Evolutionary conservation across 257 asterid genomes (phyloP).

Genomic region (Nicotiana attenuata): DNA sequence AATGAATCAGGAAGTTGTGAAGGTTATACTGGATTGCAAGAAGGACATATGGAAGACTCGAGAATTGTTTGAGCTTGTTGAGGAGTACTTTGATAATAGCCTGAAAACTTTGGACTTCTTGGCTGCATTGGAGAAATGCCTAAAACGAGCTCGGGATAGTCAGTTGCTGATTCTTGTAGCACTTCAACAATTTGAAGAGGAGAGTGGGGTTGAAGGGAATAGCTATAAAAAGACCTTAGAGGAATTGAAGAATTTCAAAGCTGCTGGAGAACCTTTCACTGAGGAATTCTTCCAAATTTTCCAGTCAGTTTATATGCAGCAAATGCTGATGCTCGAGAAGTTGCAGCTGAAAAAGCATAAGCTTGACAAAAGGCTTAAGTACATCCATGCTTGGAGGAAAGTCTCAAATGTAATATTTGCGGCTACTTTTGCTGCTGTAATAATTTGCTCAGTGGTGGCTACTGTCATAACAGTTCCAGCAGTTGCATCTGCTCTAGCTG

Average conservation of each 20-base stretch:
- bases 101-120: constrained; percentile 68
- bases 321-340: constrained; percentile 75
- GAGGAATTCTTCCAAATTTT: constrained; percentile 69
- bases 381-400: constrained; percentile 74
- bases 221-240: constrained; percentile 47
- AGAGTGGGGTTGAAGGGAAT: constrained; percentile 36
- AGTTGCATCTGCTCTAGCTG: constrained; percentile 80
- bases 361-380: constrained; percentile 71
- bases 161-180: constrained; percentile 73
- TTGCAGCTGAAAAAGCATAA: constrained; percentile 61
- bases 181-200: constrained; percentile 66
- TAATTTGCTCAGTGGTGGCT: constrained; percentile 92
- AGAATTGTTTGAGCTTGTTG: constrained; percentile 72
- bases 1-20: constrained; percentile 84
- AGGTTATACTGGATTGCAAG: constrained; percentile 87
- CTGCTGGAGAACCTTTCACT: constrained; percentile 64
- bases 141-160: constrained; percentile 59
- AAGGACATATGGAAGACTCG: constrained; percentile 86
- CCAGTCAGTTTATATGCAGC: constrained; percentile 70
- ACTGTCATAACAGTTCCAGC: constrained; percentile 93
- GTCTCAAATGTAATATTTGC: constrained; percentile 71
- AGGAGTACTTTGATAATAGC: constrained; percentile 79
- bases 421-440: constrained; percentile 74
- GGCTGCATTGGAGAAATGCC: constrained; percentile 63
- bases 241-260: constrained; percentile 65